Evolutionary conservation across 768 basidiomycete species (phyloP).

Genomic region (Leccinum uliginosum): DNA sequence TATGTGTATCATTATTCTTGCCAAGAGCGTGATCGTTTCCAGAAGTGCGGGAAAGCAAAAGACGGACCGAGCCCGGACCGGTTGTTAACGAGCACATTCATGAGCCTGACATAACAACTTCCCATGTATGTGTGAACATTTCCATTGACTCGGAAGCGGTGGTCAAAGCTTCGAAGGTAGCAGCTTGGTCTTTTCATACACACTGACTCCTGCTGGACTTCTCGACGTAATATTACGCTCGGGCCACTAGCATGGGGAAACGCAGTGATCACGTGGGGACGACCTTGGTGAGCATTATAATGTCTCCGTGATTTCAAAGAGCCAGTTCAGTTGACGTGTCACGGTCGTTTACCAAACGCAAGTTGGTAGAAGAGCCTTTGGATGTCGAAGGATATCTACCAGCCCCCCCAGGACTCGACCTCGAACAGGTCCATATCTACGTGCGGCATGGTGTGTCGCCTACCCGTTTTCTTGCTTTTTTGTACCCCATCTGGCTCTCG

Average conservation of each 20-base stretch:
- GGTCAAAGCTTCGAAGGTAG: neutral
- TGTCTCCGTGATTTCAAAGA: neutral
- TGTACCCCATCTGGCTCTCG: neutral
- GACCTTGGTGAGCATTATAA: slow-evolving; percentile 12
- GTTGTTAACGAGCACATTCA: neutral
- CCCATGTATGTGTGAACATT: slow-evolving; percentile 11
- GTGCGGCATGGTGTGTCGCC: slow-evolving; percentile 62
- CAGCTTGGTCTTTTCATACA: neutral
- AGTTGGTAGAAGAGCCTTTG: slow-evolving; percentile 41
- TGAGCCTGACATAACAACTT: neutral
- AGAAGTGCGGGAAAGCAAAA: neutral
- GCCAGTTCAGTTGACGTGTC: neutral
- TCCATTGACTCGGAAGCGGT: too few species aligned
- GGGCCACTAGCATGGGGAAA: neutral
- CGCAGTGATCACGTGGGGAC: neutral
- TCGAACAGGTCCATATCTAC: slow-evolving; percentile 74
- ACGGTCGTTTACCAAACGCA: neutral
- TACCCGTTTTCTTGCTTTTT: neutral
- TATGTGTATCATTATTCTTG: neutral
- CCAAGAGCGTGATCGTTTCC: neutral
- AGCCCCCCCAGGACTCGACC: slow-evolving; percentile 48
- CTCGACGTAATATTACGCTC: neutral
- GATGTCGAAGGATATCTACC: slow-evolving; percentile 59
- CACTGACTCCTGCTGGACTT: neutral
- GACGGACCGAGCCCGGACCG: neutral